Evolutionary conservation across 352 stramenopile species (phyloP), one percentile per base, ranked within the genome.

Genomic region (Globisporangium heterothallicum): DNA sequence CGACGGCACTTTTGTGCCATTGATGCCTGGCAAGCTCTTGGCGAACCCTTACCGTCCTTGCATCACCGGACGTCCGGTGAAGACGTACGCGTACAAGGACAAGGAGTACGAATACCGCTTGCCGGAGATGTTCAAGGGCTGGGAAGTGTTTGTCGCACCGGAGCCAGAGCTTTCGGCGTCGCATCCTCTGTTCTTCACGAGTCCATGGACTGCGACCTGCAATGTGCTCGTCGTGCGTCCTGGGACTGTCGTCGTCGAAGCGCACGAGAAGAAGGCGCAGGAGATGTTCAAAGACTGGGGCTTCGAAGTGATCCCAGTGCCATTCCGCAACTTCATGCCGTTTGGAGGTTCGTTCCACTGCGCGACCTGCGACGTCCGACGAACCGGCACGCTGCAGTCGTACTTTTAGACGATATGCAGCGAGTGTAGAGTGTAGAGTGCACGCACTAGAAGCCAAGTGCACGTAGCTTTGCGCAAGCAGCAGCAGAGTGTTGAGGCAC

Each of bases 261-360:
- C 85, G 24, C 73, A 92, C 57, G 85, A 95, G 65, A 88, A 88
- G 56, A 70, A 66, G 19, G 84, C 83, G 24, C 78, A 87, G 55
- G 67, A 87, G 47, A 72, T 73, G 29, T 95, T 95, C 61, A 88
- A 94, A 58, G 76, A 86, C 57, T 95, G 85, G 85, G 85, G 85
- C 48, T 95, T 95, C 53, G 75, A 92, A 49, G 78, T 91, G 49
- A 90, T 92, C 50, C 84, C 79, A 13, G 85, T 95, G 38, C 85
- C 85, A 14, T 95, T 95, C 68, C 84, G 85, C 65, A 83, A 95
- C 68, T 95, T 95, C 56, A 88, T 95, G 75, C 85, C 85, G 19
- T 95, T 95, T 52, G 85, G 85, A 26, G 85, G 85, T 35, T 94
- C 84, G 44, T 95, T 95, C 66, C 85, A 94, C 69, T 96, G 86